phyloP scores from a whole-genome alignment of 768 basidiomycete genomes.

The Trametes meyenii region DNA sequence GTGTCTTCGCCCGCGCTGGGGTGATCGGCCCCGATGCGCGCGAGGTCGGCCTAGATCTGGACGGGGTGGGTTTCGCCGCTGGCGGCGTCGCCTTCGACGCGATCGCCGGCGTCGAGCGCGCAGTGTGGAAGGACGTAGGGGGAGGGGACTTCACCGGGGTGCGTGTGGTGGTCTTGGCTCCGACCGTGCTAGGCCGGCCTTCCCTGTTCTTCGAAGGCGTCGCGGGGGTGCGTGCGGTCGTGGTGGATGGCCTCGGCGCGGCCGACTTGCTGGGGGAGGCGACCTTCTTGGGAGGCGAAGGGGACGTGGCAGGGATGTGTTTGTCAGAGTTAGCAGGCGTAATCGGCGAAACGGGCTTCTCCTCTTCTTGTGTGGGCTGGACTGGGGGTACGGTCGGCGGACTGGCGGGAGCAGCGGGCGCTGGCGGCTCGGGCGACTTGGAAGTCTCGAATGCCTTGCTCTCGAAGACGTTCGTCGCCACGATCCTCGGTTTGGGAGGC shows the following conservation, averaged over 20 bases:
- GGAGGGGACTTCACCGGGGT: slow-evolving; percentile 34
- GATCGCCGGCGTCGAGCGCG: slow-evolving; percentile 23
- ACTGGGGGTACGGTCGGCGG: slow-evolving; percentile 11
- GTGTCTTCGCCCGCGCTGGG: slow-evolving; percentile 33
- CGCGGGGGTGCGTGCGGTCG: slow-evolving; percentile 12
- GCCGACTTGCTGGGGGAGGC: slow-evolving; percentile 23
- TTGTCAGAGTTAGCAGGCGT: slow-evolving; percentile 19
- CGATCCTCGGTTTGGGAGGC: slow-evolving; percentile 50
- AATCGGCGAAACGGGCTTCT: slow-evolving; percentile 17
- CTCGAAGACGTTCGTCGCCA: slow-evolving; percentile 1
- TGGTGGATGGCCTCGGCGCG: slow-evolving; percentile 21
- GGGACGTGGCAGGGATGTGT: slow-evolving; percentile 9
- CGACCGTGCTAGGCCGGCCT: slow-evolving; percentile 28
- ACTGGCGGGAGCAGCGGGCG: slow-evolving; percentile 9
- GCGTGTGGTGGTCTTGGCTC: slow-evolving; percentile 21
- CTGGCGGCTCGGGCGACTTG: slow-evolving; percentile 21
- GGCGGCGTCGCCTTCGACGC: slow-evolving; percentile 26
- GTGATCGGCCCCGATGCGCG: slow-evolving; percentile 39
- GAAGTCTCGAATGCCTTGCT: slow-evolving; percentile 2
- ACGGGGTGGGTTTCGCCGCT: slow-evolving; percentile 31
- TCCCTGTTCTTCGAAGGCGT: slow-evolving; percentile 27
- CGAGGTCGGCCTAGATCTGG: slow-evolving; percentile 37
- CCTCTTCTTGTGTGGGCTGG: slow-evolving; percentile 7
- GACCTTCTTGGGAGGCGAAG: slow-evolving; percentile 18
- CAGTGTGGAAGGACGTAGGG: slow-evolving; percentile 26